A percentile compares a stretch with the other conserved stretches of the same genome.
Evolutionary conservation across 257 asterid genomes (phyloP).

Genomic region (Rehmannia glutinosa): DNA sequence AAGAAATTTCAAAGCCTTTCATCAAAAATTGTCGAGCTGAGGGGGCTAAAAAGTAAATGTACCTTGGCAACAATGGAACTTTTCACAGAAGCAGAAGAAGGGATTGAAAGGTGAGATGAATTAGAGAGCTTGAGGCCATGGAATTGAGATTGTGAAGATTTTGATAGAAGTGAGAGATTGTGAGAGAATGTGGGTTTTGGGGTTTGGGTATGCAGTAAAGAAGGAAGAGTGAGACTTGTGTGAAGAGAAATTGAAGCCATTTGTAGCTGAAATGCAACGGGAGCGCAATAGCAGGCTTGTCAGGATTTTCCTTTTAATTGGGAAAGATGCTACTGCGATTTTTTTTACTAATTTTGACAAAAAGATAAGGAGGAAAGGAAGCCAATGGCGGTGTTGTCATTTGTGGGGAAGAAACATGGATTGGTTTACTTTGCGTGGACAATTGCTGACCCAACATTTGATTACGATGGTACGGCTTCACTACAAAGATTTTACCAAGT

Average conservation of each 20-base stretch:
- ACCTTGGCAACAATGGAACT: constrained; percentile 71
- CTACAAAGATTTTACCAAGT: no score
- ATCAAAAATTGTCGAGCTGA: neutral
- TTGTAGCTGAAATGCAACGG: no score
- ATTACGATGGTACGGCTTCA: neutral
- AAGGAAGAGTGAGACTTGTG: constrained; percentile 45
- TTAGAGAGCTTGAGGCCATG: constrained; percentile 56
- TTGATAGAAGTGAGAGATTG: constrained; percentile 32
- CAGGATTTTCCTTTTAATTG: no score
- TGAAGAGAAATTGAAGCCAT: constrained; percentile 72
- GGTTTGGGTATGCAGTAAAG: constrained; percentile 41
- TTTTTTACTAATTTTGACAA: neutral
- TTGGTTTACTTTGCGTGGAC: constrained; percentile 46
- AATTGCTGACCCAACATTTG: constrained; percentile 39
- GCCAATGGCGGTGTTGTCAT: no score
- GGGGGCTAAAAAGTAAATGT: constrained; percentile 16
- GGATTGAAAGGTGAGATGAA: constrained; percentile 33
- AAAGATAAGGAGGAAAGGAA: constrained; percentile 29
- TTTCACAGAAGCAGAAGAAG: constrained; percentile 37
- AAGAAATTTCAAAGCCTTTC: neutral
- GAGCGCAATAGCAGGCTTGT: no score
- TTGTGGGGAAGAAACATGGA: neutral
- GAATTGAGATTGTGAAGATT: constrained; percentile 63
- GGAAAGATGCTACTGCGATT: no score
- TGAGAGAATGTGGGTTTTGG: constrained; percentile 43